Percentiles rank a stretch among this genome's conserved stretches.
phyloP scores from a whole-genome alignment of 257 asterid genomes.

The Nicotiana tomentosiformis region DNA sequence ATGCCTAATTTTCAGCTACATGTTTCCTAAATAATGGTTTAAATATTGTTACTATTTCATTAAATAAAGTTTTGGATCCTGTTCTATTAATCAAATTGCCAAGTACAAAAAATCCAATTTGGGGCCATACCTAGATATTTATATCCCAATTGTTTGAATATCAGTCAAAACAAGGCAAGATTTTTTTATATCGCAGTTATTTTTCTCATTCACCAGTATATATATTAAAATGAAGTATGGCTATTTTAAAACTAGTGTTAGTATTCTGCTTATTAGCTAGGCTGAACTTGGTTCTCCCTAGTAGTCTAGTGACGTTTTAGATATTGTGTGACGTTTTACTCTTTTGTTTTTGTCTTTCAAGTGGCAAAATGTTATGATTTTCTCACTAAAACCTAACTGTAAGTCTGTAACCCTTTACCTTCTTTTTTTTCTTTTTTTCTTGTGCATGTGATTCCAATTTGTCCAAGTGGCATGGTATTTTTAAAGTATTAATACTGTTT shows the following conservation, averaged over 20 bases:
- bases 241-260: neutral
- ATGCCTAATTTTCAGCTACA: constrained; percentile 4
- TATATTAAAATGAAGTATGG: neutral
- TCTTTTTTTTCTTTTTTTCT: neutral
- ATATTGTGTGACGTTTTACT: neutral
- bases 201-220: neutral
- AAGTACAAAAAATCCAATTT: neutral
- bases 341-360: neutral
- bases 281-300: neutral
- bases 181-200: neutral
- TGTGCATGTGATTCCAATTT: neutral
- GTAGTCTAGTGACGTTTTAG: neutral
- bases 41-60: neutral
- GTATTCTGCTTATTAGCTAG: neutral
- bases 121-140: neutral
- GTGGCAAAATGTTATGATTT: neutral
- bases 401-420: neutral
- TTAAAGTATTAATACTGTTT: neutral
- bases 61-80: neutral
- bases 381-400: neutral
- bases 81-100: neutral
- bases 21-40: constrained; percentile 1
- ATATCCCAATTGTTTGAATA: neutral
- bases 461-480: neutral
- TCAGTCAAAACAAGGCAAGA: neutral